phyloP scores from a whole-genome alignment of 2,329 filamentous ascomycete species.

The Lasiodiplodia sp. region DNA sequence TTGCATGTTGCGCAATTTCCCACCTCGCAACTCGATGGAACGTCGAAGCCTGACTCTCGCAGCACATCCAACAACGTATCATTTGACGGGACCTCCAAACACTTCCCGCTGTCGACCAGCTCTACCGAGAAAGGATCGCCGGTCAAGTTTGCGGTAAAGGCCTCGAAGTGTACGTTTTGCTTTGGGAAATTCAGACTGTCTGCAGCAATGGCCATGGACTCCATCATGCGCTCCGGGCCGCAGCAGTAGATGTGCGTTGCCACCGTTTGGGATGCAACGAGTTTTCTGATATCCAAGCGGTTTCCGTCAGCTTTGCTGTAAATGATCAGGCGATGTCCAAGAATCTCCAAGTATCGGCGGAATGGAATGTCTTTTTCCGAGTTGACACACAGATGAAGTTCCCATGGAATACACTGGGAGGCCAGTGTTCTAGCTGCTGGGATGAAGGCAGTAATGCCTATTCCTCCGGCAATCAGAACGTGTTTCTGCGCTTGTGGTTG shows the following conservation, averaged over 20 bases:
- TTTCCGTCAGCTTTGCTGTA: slow-evolving; percentile 62
- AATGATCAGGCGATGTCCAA: slow-evolving; percentile 55
- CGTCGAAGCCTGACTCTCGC: slow-evolving; percentile 52
- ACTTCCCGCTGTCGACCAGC: slow-evolving; percentile 53
- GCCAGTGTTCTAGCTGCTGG: slow-evolving; percentile 52
- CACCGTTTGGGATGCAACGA: slow-evolving; percentile 58
- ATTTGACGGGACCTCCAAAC: slow-evolving; percentile 54
- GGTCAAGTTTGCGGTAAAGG: slow-evolving; percentile 61
- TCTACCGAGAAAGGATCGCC: slow-evolving; percentile 68
- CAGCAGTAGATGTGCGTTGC: slow-evolving; percentile 69
- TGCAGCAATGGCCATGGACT: slow-evolving; percentile 55
- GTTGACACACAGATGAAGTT: slow-evolving; percentile 67
- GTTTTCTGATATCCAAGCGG: slow-evolving; percentile 59
- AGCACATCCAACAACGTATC: slow-evolving; percentile 53
- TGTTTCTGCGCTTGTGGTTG: slow-evolving; percentile 61
- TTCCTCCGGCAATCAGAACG: slow-evolving; percentile 69
- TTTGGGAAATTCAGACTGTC: slow-evolving; percentile 53
- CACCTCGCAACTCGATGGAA: slow-evolving; percentile 53
- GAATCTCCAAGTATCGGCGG: slow-evolving; percentile 52
- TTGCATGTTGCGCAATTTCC: slow-evolving; percentile 55
- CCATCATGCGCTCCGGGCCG: slow-evolving; percentile 65
- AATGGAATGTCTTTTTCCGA: slow-evolving; percentile 63
- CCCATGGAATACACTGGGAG: slow-evolving; percentile 48
- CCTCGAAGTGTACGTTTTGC: slow-evolving; percentile 67
- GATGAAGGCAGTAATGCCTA: slow-evolving; percentile 72